Conservation (phyloP, 805 yeast genomes). For the Zygosaccharomyces siamensis region DNA sequence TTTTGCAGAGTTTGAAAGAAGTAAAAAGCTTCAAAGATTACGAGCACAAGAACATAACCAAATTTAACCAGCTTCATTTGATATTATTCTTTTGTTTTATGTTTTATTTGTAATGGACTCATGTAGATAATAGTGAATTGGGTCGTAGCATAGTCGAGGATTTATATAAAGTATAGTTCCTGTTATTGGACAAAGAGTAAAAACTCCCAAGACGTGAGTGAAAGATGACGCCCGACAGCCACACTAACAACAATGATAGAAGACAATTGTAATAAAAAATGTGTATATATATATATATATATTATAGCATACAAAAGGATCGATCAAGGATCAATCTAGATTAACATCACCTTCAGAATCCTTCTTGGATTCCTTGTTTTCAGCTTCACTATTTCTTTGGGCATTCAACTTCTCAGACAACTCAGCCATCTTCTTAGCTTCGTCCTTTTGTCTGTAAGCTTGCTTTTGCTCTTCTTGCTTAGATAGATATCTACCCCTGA, state of each 20-base stretch:
- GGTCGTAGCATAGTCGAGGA: neutral
- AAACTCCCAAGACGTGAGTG: too few relatives aligned
- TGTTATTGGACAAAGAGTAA: neutral
- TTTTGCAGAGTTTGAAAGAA: constrained; percentile 78
- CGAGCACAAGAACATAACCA: neutral
- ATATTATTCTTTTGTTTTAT: neutral
- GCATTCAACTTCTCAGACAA: constrained; percentile 83
- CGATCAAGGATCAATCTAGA: constrained; percentile 25
- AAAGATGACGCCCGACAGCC: too few relatives aligned
- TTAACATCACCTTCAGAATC: constrained; percentile 41
- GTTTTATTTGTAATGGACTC: too few relatives aligned
- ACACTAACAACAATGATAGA: neutral
- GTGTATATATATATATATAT: neutral
- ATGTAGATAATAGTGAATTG: neutral
- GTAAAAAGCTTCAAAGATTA: constrained; percentile 39
- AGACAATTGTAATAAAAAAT: constrained; percentile 6
- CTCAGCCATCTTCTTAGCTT: constrained; percentile 76
- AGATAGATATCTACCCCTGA: constrained; percentile 90
- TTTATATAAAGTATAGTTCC: neutral
- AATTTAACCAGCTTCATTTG: neutral
- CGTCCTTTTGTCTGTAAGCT: constrained; percentile 79
- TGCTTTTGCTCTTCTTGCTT: constrained; percentile 95
- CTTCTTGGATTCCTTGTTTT: constrained; percentile 29
- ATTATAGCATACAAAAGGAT: neutral
- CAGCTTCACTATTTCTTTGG: constrained; percentile 55